These are phyloP conservation scores for Phytophthora constricta DNA, from an alignment of 352 stramenopile genomes.

Conservation along the genomic window DNA sequence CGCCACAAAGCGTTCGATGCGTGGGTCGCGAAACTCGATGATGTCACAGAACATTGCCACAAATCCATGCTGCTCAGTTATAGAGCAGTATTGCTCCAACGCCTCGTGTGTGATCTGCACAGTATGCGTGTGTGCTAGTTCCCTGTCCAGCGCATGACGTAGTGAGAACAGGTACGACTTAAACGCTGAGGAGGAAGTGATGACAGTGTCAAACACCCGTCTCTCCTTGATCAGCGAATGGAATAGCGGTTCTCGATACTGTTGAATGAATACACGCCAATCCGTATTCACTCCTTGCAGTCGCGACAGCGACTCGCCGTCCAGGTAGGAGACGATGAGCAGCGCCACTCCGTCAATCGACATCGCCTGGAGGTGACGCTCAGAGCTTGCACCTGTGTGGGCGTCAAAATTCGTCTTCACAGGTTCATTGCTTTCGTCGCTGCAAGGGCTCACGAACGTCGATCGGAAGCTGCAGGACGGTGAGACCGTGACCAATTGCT, in stretches of 20 bases:
- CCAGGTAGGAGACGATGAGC: constrained; percentile 57
- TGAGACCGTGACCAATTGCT: constrained; percentile 21
- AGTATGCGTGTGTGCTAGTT: constrained; percentile 55
- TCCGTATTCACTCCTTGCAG: constrained; percentile 50
- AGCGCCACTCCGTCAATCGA: constrained; percentile 62
- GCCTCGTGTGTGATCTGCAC: constrained; percentile 45
- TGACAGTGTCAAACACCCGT: constrained; percentile 45
- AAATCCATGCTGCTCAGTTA: constrained; percentile 65
- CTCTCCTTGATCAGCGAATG: constrained; percentile 33
- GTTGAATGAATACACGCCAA: constrained; percentile 49
- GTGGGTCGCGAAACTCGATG: constrained; percentile 64
- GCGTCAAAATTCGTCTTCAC: background rate
- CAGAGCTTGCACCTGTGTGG: constrained; percentile 1
- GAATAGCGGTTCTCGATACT: constrained; percentile 53
- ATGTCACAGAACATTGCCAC: constrained; percentile 85
- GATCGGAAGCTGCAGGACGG: constrained; percentile 32
- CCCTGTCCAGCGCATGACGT: constrained; percentile 44
- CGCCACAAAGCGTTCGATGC: constrained; percentile 63
- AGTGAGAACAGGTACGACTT: constrained; percentile 65
- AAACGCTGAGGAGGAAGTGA: constrained; percentile 51
- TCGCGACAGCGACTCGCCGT: constrained; percentile 47
- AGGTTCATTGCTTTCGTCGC: background rate
- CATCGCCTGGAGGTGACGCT: constrained; percentile 22
- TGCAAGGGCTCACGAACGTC: constrained; percentile 25
- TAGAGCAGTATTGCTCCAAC: constrained; percentile 61